phyloP scores from a whole-genome alignment of 805 yeast species.

The Clavispora carvajalis region DNA sequence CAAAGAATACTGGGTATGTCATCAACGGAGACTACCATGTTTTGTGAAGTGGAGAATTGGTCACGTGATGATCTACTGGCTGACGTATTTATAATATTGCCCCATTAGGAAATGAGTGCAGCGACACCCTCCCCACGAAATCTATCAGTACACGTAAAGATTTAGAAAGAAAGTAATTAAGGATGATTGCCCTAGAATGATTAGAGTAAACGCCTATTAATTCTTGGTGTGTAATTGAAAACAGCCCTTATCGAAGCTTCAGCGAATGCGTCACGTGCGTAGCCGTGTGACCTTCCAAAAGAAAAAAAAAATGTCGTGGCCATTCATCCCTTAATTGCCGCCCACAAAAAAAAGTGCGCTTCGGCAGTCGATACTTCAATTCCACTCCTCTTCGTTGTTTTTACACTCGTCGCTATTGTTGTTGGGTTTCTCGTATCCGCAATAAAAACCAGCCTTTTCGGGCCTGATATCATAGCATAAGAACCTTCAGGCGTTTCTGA shows the following conservation, averaged over 20 bases:
- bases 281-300: conserved; percentile 4
- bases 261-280: neutral
- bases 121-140: neutral
- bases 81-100: neutral
- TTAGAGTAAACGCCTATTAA: too few species aligned
- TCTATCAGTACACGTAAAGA: too few species aligned
- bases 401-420: neutral
- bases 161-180: neutral
- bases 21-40: neutral
- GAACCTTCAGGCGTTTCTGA: conserved; percentile 5
- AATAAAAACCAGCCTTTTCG: conserved; percentile 2
- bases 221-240: too few species aligned
- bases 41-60: neutral
- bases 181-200: too few species aligned
- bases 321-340: conserved; percentile 18
- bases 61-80: neutral
- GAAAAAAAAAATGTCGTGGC: conserved; percentile 13
- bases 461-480: conserved; percentile 4
- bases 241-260: too few species aligned
- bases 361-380: neutral
- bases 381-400: conserved; percentile 2
- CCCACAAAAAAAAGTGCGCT: conserved; percentile 7
- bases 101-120: neutral
- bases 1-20: too few species aligned
- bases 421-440: neutral